These are phyloP conservation scores for Pseudogymnoascus sp. DNA, from an alignment of 2,329 filamentous ascomycete genomes.

Conservation along the genomic window DNA sequence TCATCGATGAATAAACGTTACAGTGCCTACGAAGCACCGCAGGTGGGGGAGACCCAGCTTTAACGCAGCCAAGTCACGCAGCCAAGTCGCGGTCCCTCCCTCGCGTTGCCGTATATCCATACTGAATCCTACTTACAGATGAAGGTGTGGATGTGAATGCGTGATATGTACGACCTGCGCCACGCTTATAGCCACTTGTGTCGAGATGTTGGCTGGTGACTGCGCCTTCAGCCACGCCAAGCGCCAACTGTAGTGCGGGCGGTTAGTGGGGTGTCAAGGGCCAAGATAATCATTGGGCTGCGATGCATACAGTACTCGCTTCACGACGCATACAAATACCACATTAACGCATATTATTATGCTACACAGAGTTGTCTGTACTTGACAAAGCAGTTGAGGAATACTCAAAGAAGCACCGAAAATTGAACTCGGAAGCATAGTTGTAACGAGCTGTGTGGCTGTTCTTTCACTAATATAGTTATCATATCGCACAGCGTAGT, in stretches of 20 bases:
- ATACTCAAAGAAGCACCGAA: not conserved
- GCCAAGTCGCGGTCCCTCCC: not conserved
- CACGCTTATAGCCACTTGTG: not conserved
- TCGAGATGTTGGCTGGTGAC: not conserved
- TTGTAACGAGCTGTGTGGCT: not conserved
- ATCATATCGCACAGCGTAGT: not conserved
- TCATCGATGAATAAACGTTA: not conserved
- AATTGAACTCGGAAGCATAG: not conserved
- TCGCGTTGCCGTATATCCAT: not conserved
- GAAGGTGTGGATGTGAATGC: not conserved
- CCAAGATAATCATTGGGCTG: not conserved
- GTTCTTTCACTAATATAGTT: not conserved
- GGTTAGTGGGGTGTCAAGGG: not conserved
- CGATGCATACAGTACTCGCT: not conserved
- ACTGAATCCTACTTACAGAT: not conserved
- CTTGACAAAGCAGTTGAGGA: not conserved
- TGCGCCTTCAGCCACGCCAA: slow-evolving; percentile 3
- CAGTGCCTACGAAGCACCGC: not conserved
- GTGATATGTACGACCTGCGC: not conserved
- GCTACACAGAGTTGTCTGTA: not conserved
- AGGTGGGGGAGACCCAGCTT: not conserved
- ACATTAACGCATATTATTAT: not conserved
- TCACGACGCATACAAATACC: not conserved
- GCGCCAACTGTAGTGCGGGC: not conserved
- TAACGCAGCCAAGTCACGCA: not conserved